Percentiles rank a stretch among this genome's conserved stretches.
These are phyloP conservation scores for Fusarium sp. DNA, from an alignment of 2,329 filamentous ascomycete genomes.

Conservation along the genomic window DNA sequence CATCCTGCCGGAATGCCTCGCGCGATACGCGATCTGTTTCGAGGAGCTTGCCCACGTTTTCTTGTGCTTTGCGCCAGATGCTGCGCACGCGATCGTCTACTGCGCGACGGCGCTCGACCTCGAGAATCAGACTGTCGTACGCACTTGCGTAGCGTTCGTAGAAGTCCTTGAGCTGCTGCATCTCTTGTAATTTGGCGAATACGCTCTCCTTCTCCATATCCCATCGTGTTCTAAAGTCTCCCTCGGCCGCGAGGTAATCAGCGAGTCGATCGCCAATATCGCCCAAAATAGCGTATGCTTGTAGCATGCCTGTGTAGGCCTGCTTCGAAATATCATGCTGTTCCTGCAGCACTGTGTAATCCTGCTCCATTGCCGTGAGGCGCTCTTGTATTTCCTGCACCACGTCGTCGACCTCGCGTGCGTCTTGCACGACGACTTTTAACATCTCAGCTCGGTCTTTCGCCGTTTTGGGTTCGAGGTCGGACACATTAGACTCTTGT, in stretches of 20 bases:
- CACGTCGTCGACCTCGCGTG: slow-evolving; percentile 72
- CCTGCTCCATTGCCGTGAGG: slow-evolving; percentile 79
- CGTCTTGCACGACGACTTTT: slow-evolving; percentile 78
- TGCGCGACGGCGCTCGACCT: slow-evolving; percentile 78
- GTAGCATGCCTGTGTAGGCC: slow-evolving; percentile 66
- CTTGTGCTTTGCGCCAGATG: slow-evolving; percentile 80
- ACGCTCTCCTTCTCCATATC: slow-evolving; percentile 78
- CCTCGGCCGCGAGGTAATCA: slow-evolving; percentile 70
- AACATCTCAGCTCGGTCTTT: slow-evolving; percentile 86
- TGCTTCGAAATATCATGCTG: slow-evolving; percentile 64
- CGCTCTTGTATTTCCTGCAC: slow-evolving; percentile 78
- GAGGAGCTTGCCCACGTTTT: slow-evolving; percentile 79
- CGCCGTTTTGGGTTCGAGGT: slow-evolving; percentile 75
- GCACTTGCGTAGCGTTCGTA: slow-evolving; percentile 88
- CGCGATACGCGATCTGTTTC: slow-evolving; percentile 77
- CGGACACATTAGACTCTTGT: slow-evolving; percentile 60
- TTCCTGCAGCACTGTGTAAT: slow-evolving; percentile 70
- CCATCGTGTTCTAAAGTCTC: slow-evolving; percentile 75
- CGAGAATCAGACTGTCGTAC: slow-evolving; percentile 85
- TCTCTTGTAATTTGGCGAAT: slow-evolving; percentile 74
- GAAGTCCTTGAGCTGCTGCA: slow-evolving; percentile 80
- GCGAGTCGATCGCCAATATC: slow-evolving; percentile 73
- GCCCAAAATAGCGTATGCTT: slow-evolving; percentile 73
- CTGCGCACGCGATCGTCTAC: slow-evolving; percentile 78
- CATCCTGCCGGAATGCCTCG: slow-evolving; percentile 81